Conservation (phyloP, 1,139 yeast species). For the Suhomyces choctaworum region DNA sequence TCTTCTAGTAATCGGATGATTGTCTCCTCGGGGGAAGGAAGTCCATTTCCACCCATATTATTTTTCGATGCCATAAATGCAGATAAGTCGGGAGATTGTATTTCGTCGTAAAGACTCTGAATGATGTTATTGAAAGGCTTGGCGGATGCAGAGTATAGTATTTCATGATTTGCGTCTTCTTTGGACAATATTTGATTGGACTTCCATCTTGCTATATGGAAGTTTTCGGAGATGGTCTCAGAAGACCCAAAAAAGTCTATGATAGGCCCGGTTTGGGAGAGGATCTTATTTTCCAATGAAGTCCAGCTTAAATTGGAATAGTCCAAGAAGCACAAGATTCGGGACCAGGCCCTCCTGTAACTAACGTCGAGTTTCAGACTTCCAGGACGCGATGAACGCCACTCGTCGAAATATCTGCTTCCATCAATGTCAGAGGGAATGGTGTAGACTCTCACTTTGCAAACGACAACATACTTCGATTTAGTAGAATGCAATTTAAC, state of each 20-base stretch:
- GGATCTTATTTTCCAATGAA: neutral
- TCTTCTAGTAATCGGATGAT: constrained; percentile 1
- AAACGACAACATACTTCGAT: constrained; percentile 15
- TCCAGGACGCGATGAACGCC: constrained; percentile 26
- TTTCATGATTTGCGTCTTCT: neutral
- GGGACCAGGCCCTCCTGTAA: constrained; percentile 32
- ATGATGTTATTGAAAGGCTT: constrained; percentile 23
- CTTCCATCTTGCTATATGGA: constrained; percentile 38
- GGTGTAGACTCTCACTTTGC: constrained; percentile 48
- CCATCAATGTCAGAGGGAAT: constrained; percentile 50
- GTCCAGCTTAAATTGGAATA: constrained; percentile 28
- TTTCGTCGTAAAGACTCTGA: constrained; percentile 35
- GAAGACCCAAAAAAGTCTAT: constrained; percentile 3
- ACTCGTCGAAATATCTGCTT: constrained; percentile 29
- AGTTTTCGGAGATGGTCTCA: constrained; percentile 15
- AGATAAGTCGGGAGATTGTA: constrained; percentile 41
- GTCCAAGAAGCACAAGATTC: constrained; percentile 39
- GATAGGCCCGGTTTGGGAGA: neutral
- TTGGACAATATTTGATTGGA: constrained; percentile 7
- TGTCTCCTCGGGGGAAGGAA: constrained; percentile 3
- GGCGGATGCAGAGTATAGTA: no score
- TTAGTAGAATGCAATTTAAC: constrained; percentile 8
- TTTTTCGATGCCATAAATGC: constrained; percentile 8
- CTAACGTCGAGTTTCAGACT: constrained; percentile 23
- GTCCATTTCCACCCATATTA: neutral